A percentile compares a stretch with the other conserved stretches of the same genome.
phyloP scores from a whole-genome alignment of 345 rosid species.

The Mallotus nudiflorus region DNA sequence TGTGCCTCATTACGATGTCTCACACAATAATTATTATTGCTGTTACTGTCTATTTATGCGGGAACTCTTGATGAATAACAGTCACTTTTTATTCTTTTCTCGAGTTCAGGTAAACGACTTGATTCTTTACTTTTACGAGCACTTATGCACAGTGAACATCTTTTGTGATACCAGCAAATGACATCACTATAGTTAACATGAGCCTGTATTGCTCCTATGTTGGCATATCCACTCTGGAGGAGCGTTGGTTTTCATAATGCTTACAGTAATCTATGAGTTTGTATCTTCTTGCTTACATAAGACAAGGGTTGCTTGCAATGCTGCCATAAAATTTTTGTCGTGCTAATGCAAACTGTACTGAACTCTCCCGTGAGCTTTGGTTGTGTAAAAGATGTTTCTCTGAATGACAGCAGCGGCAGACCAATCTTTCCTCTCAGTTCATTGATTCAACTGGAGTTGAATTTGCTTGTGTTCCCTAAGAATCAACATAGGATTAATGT shows the following conservation, averaged over 20 bases:
- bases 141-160: neutral
- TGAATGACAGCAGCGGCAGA: neutral
- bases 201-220: neutral
- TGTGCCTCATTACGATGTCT: neutral
- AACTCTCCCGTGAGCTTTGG: neutral
- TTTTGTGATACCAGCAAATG: neutral
- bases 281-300: neutral
- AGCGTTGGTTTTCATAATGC: no score
- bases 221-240: neutral
- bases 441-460: neutral
- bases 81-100: no score
- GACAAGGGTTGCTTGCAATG: neutral
- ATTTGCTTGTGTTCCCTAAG: neutral
- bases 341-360: neutral
- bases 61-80: neutral
- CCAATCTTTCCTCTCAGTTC: neutral
- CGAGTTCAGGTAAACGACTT: neutral
- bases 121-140: neutral
- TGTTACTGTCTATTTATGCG: neutral
- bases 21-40: neutral
- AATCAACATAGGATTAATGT: neutral
- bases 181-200: neutral
- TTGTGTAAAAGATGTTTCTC: neutral
- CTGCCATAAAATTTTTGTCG: neutral
- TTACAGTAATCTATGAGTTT: neutral